Conservation (phyloP, 176 grass and related monocot genomes). For the Triticum timopheevii region DNA sequence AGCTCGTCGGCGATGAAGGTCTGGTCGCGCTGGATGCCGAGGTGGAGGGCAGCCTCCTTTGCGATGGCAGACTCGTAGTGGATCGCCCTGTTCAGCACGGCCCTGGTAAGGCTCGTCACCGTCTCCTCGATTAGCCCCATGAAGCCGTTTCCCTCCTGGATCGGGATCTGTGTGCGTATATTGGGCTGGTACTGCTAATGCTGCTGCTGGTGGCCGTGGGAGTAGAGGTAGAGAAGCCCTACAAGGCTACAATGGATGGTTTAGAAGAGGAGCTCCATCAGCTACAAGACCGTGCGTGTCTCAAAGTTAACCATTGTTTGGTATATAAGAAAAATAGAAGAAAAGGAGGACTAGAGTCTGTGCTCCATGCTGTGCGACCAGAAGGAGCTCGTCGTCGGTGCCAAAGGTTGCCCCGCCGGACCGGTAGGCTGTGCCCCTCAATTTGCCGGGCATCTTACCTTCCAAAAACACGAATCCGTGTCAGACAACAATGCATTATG, state of each 20-base stretch:
- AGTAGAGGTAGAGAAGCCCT: not conserved
- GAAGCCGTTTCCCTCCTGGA: not conserved
- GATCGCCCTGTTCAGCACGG: not conserved
- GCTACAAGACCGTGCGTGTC: not conserved
- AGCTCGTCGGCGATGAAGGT: constrained; percentile 46
- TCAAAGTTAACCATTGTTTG: not conserved
- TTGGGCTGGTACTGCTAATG: not conserved
- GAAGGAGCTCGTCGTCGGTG: not conserved
- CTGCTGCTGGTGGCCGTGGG: not conserved
- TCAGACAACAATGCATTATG: not conserved
- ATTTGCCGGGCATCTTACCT: not conserved
- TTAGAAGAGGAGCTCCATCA: not conserved
- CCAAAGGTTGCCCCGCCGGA: not conserved
- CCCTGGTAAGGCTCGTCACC: not conserved
- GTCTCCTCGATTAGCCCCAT: constrained; percentile 13
- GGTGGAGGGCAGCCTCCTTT: constrained; percentile 32
- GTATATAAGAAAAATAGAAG: not conserved
- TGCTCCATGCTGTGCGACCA: not conserved
- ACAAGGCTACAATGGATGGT: not conserved
- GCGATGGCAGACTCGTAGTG: not conserved
- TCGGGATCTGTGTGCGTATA: not conserved
- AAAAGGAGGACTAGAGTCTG: not conserved
- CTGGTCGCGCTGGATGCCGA: constrained; percentile 4
- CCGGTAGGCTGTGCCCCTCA: not conserved
- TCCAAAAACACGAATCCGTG: not conserved